phyloP scores from a whole-genome alignment of 2,329 filamentous ascomycete genomes.

The Alternaria triticina region DNA sequence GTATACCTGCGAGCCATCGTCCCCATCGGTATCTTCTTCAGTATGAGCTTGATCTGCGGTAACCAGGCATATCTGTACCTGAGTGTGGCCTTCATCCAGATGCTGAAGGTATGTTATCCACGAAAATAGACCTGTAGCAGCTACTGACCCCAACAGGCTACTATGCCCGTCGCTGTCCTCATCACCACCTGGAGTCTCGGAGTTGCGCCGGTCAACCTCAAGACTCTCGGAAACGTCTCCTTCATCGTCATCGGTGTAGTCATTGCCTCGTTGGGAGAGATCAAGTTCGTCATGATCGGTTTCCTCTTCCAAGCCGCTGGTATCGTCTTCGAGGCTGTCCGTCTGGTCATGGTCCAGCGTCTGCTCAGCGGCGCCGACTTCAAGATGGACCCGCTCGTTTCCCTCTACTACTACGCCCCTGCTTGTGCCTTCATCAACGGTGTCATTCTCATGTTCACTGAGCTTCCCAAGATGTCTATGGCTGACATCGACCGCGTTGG shows the following conservation, averaged over 20 bases:
- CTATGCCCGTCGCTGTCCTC: slow-evolving; percentile 91
- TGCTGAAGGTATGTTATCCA: slow-evolving; percentile 79
- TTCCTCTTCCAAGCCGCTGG: slow-evolving; percentile 81
- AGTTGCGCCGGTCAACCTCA: slow-evolving; percentile 81
- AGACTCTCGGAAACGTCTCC: slow-evolving; percentile 89
- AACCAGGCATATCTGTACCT: slow-evolving; percentile 96
- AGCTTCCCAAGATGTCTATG: slow-evolving; percentile 73
- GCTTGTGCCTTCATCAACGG: slow-evolving; percentile 85
- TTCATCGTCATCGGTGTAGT: slow-evolving; percentile 94
- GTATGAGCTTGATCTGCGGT: slow-evolving; percentile 92
- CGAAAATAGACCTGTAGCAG: not conserved
- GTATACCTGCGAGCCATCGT: slow-evolving; percentile 94
- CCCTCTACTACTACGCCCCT: slow-evolving; percentile 88
- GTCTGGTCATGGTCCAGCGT: slow-evolving; percentile 83
- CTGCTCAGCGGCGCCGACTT: slow-evolving; percentile 82
- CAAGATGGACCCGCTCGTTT: slow-evolving; percentile 91
- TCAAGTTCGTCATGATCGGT: slow-evolving; percentile 84
- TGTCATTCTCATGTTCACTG: slow-evolving; percentile 73
- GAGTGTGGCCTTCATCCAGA: slow-evolving; percentile 96
- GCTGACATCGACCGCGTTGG: slow-evolving; percentile 76
- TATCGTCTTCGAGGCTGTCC: slow-evolving; percentile 81
- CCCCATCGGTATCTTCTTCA: slow-evolving; percentile 95
- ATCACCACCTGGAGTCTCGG: slow-evolving; percentile 88
- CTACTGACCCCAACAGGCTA: slow-evolving; percentile 66
- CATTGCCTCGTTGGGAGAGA: slow-evolving; percentile 93